Conservation (phyloP, 1,284 basidiomycete species). For the Cutaneotrichosporon cyanovorans region DNA sequence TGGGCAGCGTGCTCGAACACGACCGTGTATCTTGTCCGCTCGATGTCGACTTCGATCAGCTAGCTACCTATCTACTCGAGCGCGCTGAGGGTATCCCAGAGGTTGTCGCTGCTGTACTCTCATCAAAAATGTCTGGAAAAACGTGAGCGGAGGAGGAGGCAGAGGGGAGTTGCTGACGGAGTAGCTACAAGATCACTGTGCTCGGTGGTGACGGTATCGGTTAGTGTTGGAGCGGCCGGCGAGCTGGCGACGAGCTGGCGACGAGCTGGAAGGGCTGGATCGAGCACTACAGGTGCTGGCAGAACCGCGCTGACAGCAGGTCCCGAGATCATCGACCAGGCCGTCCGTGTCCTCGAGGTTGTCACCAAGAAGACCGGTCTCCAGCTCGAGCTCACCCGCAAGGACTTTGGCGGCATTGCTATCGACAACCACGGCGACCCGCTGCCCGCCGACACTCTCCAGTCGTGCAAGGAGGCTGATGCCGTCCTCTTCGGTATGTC, state of each 20-base stretch:
- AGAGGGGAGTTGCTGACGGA: neutral
- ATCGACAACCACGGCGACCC: slow-evolving; percentile 83
- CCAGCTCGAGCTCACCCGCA: slow-evolving; percentile 57
- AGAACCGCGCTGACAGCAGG: slow-evolving; percentile 57
- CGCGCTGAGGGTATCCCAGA: no score
- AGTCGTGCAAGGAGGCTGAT: slow-evolving; percentile 81
- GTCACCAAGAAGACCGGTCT: slow-evolving; percentile 66
- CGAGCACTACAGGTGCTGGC: neutral
- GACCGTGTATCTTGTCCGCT: no score
- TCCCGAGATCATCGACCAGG: slow-evolving; percentile 87
- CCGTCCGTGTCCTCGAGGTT: slow-evolving; percentile 72
- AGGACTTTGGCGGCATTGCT: slow-evolving; percentile 86
- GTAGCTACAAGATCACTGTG: slow-evolving; percentile 68
- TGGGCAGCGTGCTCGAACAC: no score
- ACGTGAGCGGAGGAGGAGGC: slow-evolving; percentile 9
- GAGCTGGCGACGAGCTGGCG: neutral
- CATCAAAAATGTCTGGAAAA: slow-evolving; percentile 17
- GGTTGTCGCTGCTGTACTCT: no score
- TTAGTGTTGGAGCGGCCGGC: slow-evolving; percentile 40
- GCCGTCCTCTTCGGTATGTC: slow-evolving; percentile 79
- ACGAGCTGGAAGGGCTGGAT: no score
- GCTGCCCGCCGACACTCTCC: slow-evolving; percentile 74
- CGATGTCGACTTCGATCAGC: no score
- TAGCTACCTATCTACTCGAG: no score
- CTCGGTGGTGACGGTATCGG: slow-evolving; percentile 97